These are phyloP conservation scores for Seiridium cupressi DNA, from an alignment of 2,329 filamentous ascomycete genomes.

Conservation along the genomic window DNA sequence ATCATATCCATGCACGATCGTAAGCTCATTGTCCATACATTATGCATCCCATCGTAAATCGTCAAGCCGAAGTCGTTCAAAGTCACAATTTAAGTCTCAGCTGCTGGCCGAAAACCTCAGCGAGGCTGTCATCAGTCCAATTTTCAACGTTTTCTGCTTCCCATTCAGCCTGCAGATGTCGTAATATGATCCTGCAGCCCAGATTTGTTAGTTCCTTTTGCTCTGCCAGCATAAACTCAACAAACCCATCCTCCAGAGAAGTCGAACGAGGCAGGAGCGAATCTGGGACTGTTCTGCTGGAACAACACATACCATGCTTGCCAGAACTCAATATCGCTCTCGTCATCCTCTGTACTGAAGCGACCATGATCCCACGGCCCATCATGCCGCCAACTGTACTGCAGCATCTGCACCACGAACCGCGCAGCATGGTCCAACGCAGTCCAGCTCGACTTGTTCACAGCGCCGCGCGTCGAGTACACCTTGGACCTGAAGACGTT, in stretches of 20 bases:
- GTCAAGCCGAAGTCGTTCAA: background rate
- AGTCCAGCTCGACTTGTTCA: slow-evolving; percentile 20
- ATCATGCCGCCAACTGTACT: slow-evolving; percentile 22
- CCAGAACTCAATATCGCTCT: slow-evolving; percentile 23
- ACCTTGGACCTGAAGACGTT: slow-evolving; percentile 16
- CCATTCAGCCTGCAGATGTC: slow-evolving; percentile 27
- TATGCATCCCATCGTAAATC: background rate
- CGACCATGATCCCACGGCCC: slow-evolving; percentile 19
- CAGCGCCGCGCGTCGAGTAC: slow-evolving; percentile 12
- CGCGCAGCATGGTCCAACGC: slow-evolving; percentile 23
- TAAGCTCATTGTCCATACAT: background rate
- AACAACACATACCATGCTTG: slow-evolving; percentile 19
- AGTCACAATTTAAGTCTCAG: background rate
- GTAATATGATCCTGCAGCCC: slow-evolving; percentile 16
- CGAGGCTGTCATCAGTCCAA: background rate
- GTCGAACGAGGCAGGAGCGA: too few species aligned
- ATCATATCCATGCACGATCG: too few species aligned
- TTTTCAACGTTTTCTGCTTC: slow-evolving; percentile 14
- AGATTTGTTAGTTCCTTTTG: background rate
- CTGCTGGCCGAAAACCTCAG: background rate
- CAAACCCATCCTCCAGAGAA: too few species aligned
- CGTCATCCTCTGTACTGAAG: slow-evolving; percentile 12
- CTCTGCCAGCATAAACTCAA: too few species aligned
- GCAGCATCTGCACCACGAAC: slow-evolving; percentile 24
- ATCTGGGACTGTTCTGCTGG: too few species aligned